phyloP scores from a whole-genome alignment of 1,284 basidiomycete species.

The Tilletiopsis washingtonensis region DNA sequence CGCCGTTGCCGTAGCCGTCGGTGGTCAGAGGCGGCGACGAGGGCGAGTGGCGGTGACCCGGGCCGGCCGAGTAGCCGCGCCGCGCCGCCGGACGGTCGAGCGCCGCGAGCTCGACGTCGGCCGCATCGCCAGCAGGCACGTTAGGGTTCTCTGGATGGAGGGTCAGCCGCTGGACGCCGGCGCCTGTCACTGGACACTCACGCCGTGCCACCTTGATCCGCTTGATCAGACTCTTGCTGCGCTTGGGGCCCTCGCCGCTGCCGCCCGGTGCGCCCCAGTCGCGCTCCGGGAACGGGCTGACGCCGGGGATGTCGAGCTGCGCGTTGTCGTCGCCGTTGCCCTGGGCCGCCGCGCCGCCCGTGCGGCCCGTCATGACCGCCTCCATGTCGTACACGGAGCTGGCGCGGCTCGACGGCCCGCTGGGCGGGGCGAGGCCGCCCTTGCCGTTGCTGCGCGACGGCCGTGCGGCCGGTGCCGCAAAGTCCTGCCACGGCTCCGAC shows the following conservation, averaged over 20 bases:
- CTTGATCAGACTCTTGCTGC: constrained; percentile 37
- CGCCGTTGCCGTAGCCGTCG: not conserved
- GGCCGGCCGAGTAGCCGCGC: constrained; percentile 10
- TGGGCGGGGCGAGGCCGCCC: constrained; percentile 10
- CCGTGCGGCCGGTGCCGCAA: constrained; percentile 28
- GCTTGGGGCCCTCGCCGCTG: constrained; percentile 17
- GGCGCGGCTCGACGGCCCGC: constrained; percentile 26
- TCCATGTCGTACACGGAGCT: constrained; percentile 40
- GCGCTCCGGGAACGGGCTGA: constrained; percentile 32
- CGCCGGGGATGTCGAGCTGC: constrained; percentile 18
- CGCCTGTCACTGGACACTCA: constrained; percentile 10
- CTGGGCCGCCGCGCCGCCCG: not conserved
- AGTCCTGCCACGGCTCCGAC: constrained; percentile 45
- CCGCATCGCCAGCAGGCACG: constrained; percentile 28
- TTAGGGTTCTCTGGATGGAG: constrained; percentile 29
- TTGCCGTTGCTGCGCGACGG: not conserved
- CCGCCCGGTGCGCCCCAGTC: constrained; percentile 10
- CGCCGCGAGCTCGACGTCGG: constrained; percentile 13
- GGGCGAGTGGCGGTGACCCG: constrained; percentile 25
- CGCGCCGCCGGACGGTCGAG: constrained; percentile 14
- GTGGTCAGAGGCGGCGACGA: constrained; percentile 19
- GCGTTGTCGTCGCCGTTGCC: not conserved
- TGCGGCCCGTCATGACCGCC: constrained; percentile 37
- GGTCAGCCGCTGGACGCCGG: not conserved
- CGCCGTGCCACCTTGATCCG: constrained; percentile 28